Evolutionary conservation across 352 stramenopile species (phyloP).

Genomic region (Phytophthora cactorum): DNA sequence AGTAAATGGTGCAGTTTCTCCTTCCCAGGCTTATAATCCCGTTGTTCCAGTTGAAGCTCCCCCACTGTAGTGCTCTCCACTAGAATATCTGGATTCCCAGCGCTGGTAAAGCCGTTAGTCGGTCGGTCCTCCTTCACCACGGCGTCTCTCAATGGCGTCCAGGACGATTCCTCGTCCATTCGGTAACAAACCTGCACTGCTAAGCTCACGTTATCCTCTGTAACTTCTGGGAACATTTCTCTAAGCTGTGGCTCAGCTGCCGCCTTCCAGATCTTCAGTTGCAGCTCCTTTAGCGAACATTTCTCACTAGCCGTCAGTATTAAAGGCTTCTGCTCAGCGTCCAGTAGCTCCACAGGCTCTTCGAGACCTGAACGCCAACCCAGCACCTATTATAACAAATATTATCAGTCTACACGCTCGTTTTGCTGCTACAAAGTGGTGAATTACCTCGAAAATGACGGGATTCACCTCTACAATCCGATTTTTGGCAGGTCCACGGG

Average conservation of each 20-base stretch:
- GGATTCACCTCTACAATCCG: constrained; percentile 78
- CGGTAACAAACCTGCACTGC: constrained; percentile 64
- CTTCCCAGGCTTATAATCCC: constrained; percentile 61
- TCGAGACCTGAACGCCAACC: constrained; percentile 37
- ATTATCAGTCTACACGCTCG: neutral
- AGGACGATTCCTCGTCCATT: constrained; percentile 41
- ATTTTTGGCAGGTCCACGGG: constrained; percentile 41
- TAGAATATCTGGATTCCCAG: constrained; percentile 12
- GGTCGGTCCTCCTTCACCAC: constrained; percentile 19
- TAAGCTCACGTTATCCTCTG: constrained; percentile 29
- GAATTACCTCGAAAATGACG: constrained; percentile 67
- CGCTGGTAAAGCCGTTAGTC: constrained; percentile 26
- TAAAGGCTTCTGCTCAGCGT: constrained; percentile 47
- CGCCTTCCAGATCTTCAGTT: constrained; percentile 49
- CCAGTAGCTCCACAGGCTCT: constrained; percentile 31
- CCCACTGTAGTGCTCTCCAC: constrained; percentile 39
- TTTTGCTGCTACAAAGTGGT: neutral
- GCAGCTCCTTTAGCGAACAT: constrained; percentile 48
- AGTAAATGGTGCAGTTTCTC: constrained; percentile 72
- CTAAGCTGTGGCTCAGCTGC: constrained; percentile 29
- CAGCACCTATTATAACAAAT: constrained; percentile 23
- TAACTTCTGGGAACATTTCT: constrained; percentile 50
- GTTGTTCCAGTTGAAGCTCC: constrained; percentile 60
- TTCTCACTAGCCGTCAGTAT: constrained; percentile 49
- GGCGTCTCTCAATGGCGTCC: constrained; percentile 47